These are phyloP conservation scores for Mucor velutinosus DNA, from an alignment of 371 early-diverging fungal genomes.

Conservation along the genomic window DNA sequence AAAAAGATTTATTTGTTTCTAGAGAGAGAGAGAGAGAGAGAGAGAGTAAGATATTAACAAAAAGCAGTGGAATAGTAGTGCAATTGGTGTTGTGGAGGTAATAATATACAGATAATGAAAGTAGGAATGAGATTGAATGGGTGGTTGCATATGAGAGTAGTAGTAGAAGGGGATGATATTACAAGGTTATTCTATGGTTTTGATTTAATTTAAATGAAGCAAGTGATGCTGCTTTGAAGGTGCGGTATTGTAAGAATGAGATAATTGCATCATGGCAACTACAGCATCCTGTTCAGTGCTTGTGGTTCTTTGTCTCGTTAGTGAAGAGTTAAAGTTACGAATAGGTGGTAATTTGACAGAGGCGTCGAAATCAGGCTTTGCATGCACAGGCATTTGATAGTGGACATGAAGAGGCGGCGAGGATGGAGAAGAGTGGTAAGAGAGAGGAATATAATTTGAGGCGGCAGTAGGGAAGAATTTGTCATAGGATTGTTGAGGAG, in stretches of 20 bases:
- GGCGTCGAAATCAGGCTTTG: background rate
- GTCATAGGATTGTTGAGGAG: conserved; percentile 23
- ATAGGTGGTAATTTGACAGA: conserved; percentile 18
- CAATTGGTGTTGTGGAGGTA: background rate
- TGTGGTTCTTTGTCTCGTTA: conserved; percentile 11
- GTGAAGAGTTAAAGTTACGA: background rate
- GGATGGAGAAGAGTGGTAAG: background rate
- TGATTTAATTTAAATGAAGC: conserved; percentile 8
- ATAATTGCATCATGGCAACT: conserved; percentile 44
- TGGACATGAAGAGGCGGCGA: background rate
- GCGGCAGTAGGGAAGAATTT: background rate
- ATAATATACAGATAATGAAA: conserved; percentile 12
- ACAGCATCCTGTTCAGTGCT: conserved; percentile 36
- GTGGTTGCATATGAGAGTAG: background rate
- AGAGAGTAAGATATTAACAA: background rate
- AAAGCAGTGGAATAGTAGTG: background rate
- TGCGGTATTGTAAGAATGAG: conserved; percentile 11
- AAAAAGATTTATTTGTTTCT: background rate
- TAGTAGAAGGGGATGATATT: conserved; percentile 4
- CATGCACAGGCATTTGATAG: background rate
- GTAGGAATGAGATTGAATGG: background rate
- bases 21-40: too few relatives aligned
- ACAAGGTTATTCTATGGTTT: conserved; percentile 7
- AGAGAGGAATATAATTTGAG: background rate
- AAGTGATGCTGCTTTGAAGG: conserved; percentile 20